Evolutionary conservation across 495 filamentous ascomycete species (phyloP).

Genomic region (Tuber aestivum): DNA sequence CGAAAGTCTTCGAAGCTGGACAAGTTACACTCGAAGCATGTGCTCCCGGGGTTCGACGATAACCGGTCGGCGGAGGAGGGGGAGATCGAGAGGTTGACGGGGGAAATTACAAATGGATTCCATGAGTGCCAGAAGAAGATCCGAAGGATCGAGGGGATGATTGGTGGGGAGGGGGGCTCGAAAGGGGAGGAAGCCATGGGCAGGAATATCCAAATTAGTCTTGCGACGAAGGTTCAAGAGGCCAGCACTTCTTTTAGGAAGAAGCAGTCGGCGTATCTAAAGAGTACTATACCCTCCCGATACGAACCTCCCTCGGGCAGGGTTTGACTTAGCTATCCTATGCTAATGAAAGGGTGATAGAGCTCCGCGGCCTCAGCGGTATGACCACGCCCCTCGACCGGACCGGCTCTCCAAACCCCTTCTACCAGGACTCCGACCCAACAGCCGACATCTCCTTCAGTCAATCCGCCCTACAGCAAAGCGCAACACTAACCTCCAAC

Average conservation of each 20-base stretch:
- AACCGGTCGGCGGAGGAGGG: conserved; percentile 78
- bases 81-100: conserved; percentile 84
- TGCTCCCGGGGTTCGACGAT: conserved; percentile 93
- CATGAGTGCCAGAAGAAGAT: conserved; percentile 85
- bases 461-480: conserved; percentile 74
- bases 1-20: conserved; percentile 77
- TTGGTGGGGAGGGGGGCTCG: conserved; percentile 59
- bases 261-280: conserved; percentile 93
- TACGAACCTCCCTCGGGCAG: not conserved
- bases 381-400: conserved; percentile 57
- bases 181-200: conserved; percentile 90
- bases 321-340: not conserved
- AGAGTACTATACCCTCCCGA: conserved; percentile 55
- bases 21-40: conserved; percentile 91
- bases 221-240: conserved; percentile 84
- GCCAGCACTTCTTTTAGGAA: conserved; percentile 88
- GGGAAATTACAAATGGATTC: conserved; percentile 80
- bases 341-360: conserved; percentile 48
- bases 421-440: conserved; percentile 34
- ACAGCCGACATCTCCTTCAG: conserved; percentile 80
- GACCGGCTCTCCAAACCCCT: conserved; percentile 46
- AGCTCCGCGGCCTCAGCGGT: conserved; percentile 73
- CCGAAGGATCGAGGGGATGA: conserved; percentile 75
- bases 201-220: conserved; percentile 84
- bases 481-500: conserved; percentile 62